Conservation (phyloP, 345 rosid species). For the Bruguiera parviflora region DNA sequence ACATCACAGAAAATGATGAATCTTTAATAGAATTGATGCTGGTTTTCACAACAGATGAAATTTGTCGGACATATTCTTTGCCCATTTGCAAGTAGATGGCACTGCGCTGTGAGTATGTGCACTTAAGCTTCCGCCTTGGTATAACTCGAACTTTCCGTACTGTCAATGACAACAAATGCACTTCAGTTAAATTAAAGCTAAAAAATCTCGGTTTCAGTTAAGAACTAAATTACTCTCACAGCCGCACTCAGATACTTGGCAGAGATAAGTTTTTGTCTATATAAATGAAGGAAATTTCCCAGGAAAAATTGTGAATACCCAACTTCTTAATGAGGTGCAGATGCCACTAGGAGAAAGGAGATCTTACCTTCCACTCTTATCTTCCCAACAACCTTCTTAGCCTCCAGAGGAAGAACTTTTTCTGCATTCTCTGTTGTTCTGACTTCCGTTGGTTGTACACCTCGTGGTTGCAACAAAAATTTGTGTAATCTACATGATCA, state of each 20-base stretch:
- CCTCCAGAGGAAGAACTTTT: slow-evolving; percentile 42
- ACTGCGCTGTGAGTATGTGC: slow-evolving; percentile 66
- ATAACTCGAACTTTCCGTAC: slow-evolving; percentile 73
- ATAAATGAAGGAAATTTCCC: not conserved
- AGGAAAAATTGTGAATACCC: not conserved
- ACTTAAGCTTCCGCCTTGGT: slow-evolving; percentile 68
- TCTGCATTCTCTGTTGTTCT: slow-evolving; percentile 38
- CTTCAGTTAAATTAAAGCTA: slow-evolving; percentile 2
- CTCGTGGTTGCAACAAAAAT: slow-evolving; percentile 82
- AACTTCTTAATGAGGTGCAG: slow-evolving; percentile 3
- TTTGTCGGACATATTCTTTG: slow-evolving; percentile 67
- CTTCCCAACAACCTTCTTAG: slow-evolving; percentile 67
- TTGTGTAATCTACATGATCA: slow-evolving; percentile 57
- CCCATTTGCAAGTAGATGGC: slow-evolving; percentile 66
- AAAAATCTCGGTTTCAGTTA: not conserved
- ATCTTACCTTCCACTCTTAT: slow-evolving; percentile 80
- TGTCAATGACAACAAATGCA: slow-evolving; percentile 33
- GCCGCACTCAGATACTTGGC: not conserved
- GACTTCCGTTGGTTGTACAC: slow-evolving; percentile 48
- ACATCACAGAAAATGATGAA: slow-evolving; percentile 52
- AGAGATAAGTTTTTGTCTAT: not conserved
- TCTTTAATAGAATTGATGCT: slow-evolving; percentile 71
- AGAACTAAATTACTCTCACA: not conserved
- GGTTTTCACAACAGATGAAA: slow-evolving; percentile 78
- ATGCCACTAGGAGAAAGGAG: slow-evolving; percentile 1